Conservation (phyloP, 768 basidiomycete species). For the Leccinellum albellum region DNA sequence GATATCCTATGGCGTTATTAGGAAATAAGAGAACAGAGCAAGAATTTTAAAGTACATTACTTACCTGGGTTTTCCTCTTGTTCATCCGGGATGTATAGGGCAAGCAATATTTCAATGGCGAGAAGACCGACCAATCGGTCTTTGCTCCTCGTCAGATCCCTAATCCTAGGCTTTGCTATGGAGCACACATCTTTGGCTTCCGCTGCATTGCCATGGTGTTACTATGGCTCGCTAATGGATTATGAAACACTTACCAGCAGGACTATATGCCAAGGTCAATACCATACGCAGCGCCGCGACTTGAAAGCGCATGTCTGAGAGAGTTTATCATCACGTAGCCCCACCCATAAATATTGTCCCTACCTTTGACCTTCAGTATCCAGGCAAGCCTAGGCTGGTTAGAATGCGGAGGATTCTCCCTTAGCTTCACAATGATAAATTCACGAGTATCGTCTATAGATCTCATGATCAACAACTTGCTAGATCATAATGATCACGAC, state of each 20-base stretch:
- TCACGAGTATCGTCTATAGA: constrained; percentile 10
- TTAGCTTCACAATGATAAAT: not conserved
- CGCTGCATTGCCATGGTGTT: not conserved
- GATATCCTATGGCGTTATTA: constrained; percentile 1
- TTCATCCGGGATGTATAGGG: constrained; percentile 3
- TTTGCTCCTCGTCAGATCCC: constrained; percentile 9
- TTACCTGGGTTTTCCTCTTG: constrained; percentile 2
- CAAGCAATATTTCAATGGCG: constrained; percentile 19
- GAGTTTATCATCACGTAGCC: not conserved
- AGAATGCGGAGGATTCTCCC: not conserved
- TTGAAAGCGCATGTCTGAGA: constrained; percentile 11
- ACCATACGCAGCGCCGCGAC: constrained; percentile 19
- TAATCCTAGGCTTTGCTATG: constrained; percentile 11
- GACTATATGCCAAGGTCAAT: constrained; percentile 10
- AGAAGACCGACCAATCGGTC: constrained; percentile 14
- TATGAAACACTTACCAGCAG: constrained; percentile 4
- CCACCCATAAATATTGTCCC: not conserved
- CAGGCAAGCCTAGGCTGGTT: constrained; percentile 6
- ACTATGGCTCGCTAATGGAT: not conserved
- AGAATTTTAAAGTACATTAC: not conserved
- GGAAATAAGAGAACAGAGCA: not conserved
- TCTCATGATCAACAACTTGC: not conserved
- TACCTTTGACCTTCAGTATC: constrained; percentile 17
- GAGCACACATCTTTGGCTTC: not conserved
- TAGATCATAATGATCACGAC: not conserved